Conservation (phyloP, 192 early-diverging fungal species). For the Lobosporangium transversale region DNA sequence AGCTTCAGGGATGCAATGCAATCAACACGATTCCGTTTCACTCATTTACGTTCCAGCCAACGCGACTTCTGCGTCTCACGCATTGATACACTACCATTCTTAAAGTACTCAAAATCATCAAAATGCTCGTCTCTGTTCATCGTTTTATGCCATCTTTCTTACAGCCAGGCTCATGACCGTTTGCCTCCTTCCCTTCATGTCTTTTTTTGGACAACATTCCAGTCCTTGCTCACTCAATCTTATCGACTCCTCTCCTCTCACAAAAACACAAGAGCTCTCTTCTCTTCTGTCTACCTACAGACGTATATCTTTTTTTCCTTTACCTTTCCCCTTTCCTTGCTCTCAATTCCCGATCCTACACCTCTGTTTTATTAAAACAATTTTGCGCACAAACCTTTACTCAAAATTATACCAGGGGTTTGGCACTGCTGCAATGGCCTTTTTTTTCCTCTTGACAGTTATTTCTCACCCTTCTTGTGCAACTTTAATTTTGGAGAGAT, state of each 20-base stretch:
- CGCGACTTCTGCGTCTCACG: too few species aligned
- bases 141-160: slow-evolving; percentile 1
- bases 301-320: slow-evolving; percentile 16
- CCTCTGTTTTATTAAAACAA: background rate
- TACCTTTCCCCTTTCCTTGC: background rate
- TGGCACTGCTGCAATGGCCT: too few species aligned
- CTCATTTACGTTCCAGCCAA: too few species aligned
- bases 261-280: too few species aligned
- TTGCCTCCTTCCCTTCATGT: slow-evolving; percentile 12
- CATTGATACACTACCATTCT: too few species aligned
- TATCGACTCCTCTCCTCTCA: too few species aligned
- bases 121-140: background rate
- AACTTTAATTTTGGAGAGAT: background rate
- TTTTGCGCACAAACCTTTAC: slow-evolving; percentile 5
- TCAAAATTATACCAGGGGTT: too few species aligned
- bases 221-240: background rate
- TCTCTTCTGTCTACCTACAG: background rate
- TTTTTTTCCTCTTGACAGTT: too few species aligned
- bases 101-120: too few species aligned
- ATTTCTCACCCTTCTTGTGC: too few species aligned
- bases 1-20: too few species aligned
- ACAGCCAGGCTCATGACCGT: background rate
- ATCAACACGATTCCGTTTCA: too few species aligned
- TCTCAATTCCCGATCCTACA: background rate
- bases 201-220: slow-evolving; percentile 40